A percentile compares a stretch with the other conserved stretches of the same genome.
Conservation (phyloP, 345 rosid species). For the Syzygium aqueum region DNA sequence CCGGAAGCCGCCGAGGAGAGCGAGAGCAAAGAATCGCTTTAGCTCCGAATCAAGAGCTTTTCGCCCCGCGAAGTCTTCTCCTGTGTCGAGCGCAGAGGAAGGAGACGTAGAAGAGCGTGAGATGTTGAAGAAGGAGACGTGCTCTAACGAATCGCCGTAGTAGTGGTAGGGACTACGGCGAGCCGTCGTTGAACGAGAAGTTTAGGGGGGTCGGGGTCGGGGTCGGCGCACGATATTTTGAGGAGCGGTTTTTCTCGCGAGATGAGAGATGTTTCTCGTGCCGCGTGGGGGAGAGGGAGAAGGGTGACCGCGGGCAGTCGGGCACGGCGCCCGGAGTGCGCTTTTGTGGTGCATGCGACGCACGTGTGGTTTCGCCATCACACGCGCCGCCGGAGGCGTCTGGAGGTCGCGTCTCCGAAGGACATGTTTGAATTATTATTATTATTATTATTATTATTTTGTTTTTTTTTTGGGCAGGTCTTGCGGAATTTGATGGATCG, state of each 20-base stretch:
- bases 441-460: too few relatives aligned
- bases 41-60: too few relatives aligned
- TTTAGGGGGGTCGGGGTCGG: background rate
- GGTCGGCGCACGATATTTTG: background rate
- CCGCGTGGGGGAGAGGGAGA: background rate
- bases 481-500: too few relatives aligned
- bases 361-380: too few relatives aligned
- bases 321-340: too few relatives aligned
- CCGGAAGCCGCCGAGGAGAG: background rate
- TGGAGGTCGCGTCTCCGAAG: too few relatives aligned
- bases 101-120: background rate
- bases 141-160: background rate
- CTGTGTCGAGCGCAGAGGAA: background rate
- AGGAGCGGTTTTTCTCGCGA: background rate
- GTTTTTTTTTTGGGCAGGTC: too few relatives aligned
- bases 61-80: background rate
- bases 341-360: too few relatives aligned
- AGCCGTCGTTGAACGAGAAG: background rate
- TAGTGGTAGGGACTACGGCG: background rate
- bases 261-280: background rate
- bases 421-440: too few relatives aligned
- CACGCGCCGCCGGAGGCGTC: too few relatives aligned
- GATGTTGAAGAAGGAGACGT: background rate
- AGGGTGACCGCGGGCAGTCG: too few relatives aligned
- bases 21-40: background rate